Conservation (phyloP, 768 basidiomycete genomes). For the Pholiota microspora region DNA sequence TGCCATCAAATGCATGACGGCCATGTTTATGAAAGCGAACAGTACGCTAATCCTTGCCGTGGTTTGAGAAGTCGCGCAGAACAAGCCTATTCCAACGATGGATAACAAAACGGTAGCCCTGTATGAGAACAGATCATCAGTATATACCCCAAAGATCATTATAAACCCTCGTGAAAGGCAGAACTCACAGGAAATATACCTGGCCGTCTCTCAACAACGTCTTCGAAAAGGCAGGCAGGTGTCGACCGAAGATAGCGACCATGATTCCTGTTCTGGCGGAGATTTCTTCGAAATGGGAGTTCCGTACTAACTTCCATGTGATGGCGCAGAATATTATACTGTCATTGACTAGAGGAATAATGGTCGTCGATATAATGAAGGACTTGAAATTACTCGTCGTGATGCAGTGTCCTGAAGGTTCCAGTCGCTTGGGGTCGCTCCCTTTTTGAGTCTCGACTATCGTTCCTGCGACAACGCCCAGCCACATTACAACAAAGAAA, state of each 20-base stretch:
- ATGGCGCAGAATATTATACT: background rate
- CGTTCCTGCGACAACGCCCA: slow-evolving; percentile 5
- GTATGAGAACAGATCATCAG: too few species aligned
- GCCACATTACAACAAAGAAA: slow-evolving; percentile 9
- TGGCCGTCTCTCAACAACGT: background rate
- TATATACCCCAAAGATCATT: too few species aligned
- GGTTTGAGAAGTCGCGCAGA: too few species aligned
- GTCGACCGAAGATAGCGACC: background rate
- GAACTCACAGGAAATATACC: background rate
- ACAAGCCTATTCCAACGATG: too few species aligned
- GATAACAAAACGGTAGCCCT: too few species aligned
- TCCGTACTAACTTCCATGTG: background rate
- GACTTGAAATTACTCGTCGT: background rate
- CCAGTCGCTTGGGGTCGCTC: background rate
- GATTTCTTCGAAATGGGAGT: background rate
- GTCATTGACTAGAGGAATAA: background rate
- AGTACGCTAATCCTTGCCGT: too few species aligned
- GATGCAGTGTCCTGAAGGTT: background rate
- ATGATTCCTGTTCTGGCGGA: background rate
- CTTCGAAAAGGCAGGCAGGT: background rate
- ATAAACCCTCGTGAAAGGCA: too few species aligned
- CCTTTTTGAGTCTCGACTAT: background rate
- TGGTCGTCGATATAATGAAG: background rate
- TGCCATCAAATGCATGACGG: too few species aligned
- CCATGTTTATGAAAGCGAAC: too few species aligned